Conservation (phyloP, 2,329 filamentous ascomycete genomes). For the Coniochaeta hoffmannii region DNA sequence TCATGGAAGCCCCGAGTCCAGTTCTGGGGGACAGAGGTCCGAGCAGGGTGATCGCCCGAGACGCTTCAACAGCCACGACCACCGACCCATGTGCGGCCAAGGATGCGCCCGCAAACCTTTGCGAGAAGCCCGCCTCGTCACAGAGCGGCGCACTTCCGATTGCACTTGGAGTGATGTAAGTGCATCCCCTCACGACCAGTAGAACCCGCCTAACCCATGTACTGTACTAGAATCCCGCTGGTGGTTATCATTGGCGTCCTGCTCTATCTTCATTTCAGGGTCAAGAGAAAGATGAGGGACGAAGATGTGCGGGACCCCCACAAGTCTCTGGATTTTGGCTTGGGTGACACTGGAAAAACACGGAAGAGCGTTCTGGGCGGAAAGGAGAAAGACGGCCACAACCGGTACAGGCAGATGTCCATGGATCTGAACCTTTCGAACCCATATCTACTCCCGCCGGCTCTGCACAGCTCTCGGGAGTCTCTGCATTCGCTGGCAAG, state of each 20-base stretch:
- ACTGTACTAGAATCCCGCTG: conserved; percentile 62
- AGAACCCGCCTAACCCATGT: not conserved
- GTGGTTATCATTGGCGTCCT: conserved; percentile 59
- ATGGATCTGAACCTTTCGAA: conserved; percentile 71
- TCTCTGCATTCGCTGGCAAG: conserved; percentile 81
- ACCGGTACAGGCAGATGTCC: conserved; percentile 45
- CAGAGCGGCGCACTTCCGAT: conserved; percentile 58
- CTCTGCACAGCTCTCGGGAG: conserved; percentile 69
- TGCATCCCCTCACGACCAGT: conserved; percentile 16
- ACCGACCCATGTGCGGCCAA: not conserved
- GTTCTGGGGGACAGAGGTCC: conserved; percentile 10
- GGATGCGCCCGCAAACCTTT: conserved; percentile 30
- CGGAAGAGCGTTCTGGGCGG: conserved; percentile 43
- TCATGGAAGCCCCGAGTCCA: conserved; percentile 7
- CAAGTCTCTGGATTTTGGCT: conserved; percentile 86
- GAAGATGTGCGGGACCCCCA: conserved; percentile 86
- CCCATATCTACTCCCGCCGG: conserved; percentile 89
- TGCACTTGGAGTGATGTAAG: conserved; percentile 63
- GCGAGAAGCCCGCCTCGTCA: conserved; percentile 52
- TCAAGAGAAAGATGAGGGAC: conserved; percentile 58
- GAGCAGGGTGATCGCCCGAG: not conserved
- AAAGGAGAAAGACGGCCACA: conserved; percentile 43
- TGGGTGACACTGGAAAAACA: conserved; percentile 47
- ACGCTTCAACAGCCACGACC: conserved; percentile 11
- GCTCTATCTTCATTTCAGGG: conserved; percentile 71